phyloP scores from a whole-genome alignment of 768 basidiomycete genomes.

The Amanita exitialis region DNA sequence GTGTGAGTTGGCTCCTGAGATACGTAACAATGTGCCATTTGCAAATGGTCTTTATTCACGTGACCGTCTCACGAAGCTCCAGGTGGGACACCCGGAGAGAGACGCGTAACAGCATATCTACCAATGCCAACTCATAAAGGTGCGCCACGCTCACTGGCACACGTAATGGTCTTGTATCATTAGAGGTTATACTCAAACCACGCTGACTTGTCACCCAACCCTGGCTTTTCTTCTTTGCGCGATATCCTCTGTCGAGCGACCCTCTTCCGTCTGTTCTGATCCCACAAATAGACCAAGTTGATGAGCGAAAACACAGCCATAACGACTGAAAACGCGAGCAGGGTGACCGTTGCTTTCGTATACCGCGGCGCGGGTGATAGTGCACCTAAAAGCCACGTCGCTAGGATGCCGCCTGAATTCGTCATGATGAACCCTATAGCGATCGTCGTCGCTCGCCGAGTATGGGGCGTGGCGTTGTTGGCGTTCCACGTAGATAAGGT shows the following conservation, averaged over 20 bases:
- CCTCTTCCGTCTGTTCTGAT: constrained; percentile 37
- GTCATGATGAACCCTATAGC: constrained; percentile 49
- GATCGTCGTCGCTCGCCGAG: constrained; percentile 45
- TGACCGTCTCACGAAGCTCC: no score
- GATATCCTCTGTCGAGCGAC: constrained; percentile 18
- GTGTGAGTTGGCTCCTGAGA: no score
- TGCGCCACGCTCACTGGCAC: no score
- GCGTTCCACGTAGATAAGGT: constrained; percentile 48
- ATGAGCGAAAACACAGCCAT: constrained; percentile 25
- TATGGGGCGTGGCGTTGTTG: constrained; percentile 42
- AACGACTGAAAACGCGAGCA: constrained; percentile 28
- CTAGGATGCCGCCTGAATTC: constrained; percentile 50
- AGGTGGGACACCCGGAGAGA: no score
- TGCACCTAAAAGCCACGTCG: constrained; percentile 47
- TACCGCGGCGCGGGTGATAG: constrained; percentile 42
- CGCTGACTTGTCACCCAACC: constrained; percentile 39
- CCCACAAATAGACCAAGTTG: constrained; percentile 30
- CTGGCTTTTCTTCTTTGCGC: constrained; percentile 24
- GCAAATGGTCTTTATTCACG: no score
- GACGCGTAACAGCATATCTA: no score
- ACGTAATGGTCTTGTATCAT: constrained; percentile 17
- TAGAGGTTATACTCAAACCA: constrained; percentile 45
- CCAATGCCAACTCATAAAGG: no score
- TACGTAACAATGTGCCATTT: no score
- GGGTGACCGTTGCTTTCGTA: constrained; percentile 13